Percentiles rank a stretch among this genome's conserved stretches.
These are phyloP conservation scores for Leccinellum albellum DNA, from an alignment of 768 basidiomycete species.

Conservation along the genomic window DNA sequence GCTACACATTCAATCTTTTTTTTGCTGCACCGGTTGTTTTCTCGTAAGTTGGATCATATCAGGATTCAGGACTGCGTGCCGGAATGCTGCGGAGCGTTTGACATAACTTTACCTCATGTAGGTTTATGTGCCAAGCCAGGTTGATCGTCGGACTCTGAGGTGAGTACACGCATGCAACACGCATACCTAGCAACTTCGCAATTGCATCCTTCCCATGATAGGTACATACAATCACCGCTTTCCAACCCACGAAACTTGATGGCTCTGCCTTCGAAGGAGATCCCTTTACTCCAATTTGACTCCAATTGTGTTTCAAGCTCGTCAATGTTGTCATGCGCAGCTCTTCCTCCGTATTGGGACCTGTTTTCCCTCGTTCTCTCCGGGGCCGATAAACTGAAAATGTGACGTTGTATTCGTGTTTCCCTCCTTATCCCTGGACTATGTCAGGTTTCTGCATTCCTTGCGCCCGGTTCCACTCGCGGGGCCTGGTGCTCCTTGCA, in stretches of 20 bases:
- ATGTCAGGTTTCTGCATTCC: neutral
- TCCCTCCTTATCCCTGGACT: neutral
- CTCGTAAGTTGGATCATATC: too few relatives aligned
- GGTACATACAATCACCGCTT: neutral
- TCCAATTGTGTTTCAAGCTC: neutral
- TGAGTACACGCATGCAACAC: neutral
- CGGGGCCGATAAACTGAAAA: neutral
- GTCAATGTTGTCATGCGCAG: neutral
- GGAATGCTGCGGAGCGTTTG: too few relatives aligned
- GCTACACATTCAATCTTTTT: too few relatives aligned
- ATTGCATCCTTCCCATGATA: neutral
- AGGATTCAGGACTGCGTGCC: too few relatives aligned
- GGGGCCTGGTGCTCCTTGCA: conserved; percentile 3
- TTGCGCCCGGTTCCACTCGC: conserved; percentile 4
- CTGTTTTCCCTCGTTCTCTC: neutral
- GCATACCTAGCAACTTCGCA: neutral
- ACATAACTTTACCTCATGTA: neutral
- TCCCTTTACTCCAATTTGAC: neutral
- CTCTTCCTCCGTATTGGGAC: neutral
- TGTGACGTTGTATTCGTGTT: neutral
- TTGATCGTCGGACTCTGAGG: neutral
- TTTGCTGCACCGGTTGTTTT: too few relatives aligned
- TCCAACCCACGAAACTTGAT: neutral
- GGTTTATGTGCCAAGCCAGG: neutral
- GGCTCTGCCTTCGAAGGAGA: neutral